Percentiles rank a stretch among this genome's conserved stretches.
Evolutionary conservation across 306 rosid genomes (phyloP).

Genomic region (Calophaca sinica): DNA sequence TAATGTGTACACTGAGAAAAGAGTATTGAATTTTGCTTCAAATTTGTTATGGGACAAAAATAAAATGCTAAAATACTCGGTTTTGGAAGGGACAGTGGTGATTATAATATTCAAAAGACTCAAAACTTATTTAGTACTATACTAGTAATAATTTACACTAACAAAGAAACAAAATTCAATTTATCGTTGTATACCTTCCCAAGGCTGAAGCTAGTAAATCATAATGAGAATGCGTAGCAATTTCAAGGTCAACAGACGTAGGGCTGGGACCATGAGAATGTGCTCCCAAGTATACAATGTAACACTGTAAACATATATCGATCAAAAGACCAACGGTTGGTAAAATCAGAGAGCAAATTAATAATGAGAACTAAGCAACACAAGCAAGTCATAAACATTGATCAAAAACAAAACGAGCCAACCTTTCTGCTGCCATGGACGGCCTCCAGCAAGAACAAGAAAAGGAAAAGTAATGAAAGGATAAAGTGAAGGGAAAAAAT

Average conservation of each 20-base stretch:
- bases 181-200: slow-evolving; percentile 39
- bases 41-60: too few species aligned
- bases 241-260: slow-evolving; percentile 45
- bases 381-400: too few species aligned
- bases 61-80: too few species aligned
- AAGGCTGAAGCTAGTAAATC: slow-evolving; percentile 43
- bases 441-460: slow-evolving; percentile 18
- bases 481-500: slow-evolving; percentile 26
- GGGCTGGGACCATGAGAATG: slow-evolving; percentile 55
- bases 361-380: too few species aligned
- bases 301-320: slow-evolving; percentile 37
- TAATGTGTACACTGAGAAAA: too few species aligned
- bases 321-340: not conserved
- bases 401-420: not conserved
- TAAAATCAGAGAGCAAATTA: not conserved
- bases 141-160: too few species aligned
- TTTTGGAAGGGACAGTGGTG: too few species aligned
- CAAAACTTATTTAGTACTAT: too few species aligned
- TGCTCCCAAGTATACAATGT: slow-evolving; percentile 53
- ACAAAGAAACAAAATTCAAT: too few species aligned
- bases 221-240: slow-evolving; percentile 50
- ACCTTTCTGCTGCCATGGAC: slow-evolving; percentile 49
- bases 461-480: slow-evolving; percentile 25
- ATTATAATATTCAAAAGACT: too few species aligned
- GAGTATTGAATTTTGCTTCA: too few species aligned